phyloP scores from a whole-genome alignment of 805 yeast species.

The Metahyphopichia silvanorum region DNA sequence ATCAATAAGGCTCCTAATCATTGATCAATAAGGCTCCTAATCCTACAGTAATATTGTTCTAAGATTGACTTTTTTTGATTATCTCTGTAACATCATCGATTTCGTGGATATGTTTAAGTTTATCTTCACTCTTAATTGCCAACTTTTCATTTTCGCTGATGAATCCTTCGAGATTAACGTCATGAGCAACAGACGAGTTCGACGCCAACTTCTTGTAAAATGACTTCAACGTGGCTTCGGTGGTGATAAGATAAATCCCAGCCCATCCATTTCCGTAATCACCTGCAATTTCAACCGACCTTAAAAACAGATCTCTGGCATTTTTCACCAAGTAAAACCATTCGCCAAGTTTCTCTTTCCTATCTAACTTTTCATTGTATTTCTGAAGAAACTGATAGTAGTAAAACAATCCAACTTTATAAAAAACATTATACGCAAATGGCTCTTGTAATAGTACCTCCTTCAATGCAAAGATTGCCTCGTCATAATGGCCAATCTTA shows the following conservation, averaged over 20 bases:
- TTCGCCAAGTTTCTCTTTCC: constrained; percentile 29
- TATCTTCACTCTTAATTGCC: constrained; percentile 13
- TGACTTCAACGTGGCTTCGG: no score
- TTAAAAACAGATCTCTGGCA: constrained; percentile 50
- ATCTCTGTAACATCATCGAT: no score
- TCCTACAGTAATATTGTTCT: no score
- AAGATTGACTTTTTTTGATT: no score
- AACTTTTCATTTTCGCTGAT: constrained; percentile 21
- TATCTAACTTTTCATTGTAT: constrained; percentile 11
- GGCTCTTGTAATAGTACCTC: constrained; percentile 72
- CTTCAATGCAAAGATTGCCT: constrained; percentile 63
- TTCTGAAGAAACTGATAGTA: constrained; percentile 29
- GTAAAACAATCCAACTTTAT: constrained; percentile 50
- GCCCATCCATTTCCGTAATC: constrained; percentile 71
- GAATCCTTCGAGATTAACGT: constrained; percentile 18
- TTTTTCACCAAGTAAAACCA: constrained; percentile 18
- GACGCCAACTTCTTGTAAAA: constrained; percentile 15
- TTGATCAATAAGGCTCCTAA: no score
- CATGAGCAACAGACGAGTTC: constrained; percentile 10
- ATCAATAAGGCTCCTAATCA: no score
- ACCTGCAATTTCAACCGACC: constrained; percentile 77
- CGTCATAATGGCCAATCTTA: constrained; percentile 57
- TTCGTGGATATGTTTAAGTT: constrained; percentile 15
- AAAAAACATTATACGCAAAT: constrained; percentile 62
- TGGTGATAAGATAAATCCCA: constrained; percentile 47